These are phyloP conservation scores for Diatrype stigma DNA, from an alignment of 2,329 filamentous ascomycete genomes.

Conservation along the genomic window DNA sequence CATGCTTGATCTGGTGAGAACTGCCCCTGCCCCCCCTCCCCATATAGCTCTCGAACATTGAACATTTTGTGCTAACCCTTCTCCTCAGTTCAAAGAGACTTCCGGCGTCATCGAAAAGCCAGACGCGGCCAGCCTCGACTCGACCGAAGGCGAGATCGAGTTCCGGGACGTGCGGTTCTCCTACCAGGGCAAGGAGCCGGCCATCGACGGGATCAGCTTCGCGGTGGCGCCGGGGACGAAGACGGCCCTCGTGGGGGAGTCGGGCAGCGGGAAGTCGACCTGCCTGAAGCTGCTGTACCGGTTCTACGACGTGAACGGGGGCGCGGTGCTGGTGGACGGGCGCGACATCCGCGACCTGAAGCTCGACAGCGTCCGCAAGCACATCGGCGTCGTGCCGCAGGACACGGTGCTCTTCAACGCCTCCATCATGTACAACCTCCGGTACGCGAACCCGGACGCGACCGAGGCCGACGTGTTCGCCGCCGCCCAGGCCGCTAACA, in stretches of 20 bases:
- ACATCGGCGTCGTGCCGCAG: conserved; percentile 55
- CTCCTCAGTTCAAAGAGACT: conserved; percentile 36
- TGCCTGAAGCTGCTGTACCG: conserved; percentile 55
- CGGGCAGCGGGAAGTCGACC: conserved; percentile 52
- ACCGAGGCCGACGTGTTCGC: conserved; percentile 52
- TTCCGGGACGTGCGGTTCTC: conserved; percentile 41
- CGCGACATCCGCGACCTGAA: conserved; percentile 49
- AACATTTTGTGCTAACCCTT: rapidly evolving
- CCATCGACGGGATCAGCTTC: conserved; percentile 37
- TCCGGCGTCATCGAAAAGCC: conserved; percentile 39
- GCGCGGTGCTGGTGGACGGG: conserved; percentile 51
- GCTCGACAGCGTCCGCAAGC: conserved; percentile 41
- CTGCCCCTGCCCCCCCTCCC: background rate
- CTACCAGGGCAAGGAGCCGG: conserved; percentile 36
- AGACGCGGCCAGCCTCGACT: conserved; percentile 29
- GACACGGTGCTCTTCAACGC: conserved; percentile 53
- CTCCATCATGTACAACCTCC: conserved; percentile 56
- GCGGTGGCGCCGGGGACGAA: conserved; percentile 39
- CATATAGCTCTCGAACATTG: conserved; percentile 2
- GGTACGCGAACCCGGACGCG: conserved; percentile 51
- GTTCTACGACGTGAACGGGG: conserved; percentile 53
- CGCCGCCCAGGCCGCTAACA: conserved; percentile 51
- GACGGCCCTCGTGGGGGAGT: conserved; percentile 42
- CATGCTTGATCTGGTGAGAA: conserved; percentile 37
- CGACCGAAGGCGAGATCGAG: conserved; percentile 33